Percentiles rank a stretch among this genome's conserved stretches.
Evolutionary conservation across 2,329 filamentous ascomycete genomes (phyloP).

Genomic region (Cadophora gregata): DNA sequence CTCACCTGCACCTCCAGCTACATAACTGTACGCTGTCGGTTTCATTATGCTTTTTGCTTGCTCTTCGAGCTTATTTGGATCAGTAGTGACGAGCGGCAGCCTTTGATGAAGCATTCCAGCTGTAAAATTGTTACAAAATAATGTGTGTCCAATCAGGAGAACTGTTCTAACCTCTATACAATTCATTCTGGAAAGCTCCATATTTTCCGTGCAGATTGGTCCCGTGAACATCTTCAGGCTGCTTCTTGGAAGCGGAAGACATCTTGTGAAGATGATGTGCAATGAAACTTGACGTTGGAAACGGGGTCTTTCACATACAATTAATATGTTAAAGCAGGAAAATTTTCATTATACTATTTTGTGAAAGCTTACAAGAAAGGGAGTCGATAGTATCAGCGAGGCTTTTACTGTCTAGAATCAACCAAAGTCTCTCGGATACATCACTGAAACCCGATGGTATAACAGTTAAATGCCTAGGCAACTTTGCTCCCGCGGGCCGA

Average conservation of each 20-base stretch:
- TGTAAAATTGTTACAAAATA: not conserved
- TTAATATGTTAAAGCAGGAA: not conserved
- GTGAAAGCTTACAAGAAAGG: not conserved
- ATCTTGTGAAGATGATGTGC: slow-evolving; percentile 17
- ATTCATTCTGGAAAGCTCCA: slow-evolving; percentile 37
- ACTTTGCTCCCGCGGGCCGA: not conserved
- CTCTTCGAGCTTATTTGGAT: slow-evolving; percentile 61
- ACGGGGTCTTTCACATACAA: not conserved
- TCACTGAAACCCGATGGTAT: not conserved
- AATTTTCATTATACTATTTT: not conserved
- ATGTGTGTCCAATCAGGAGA: not conserved
- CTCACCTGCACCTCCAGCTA: slow-evolving; percentile 67
- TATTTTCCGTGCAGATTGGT: slow-evolving; percentile 31
- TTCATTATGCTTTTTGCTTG: slow-evolving; percentile 58
- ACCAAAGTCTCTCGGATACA: not conserved
- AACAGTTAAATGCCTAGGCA: not conserved
- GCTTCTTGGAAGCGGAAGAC: slow-evolving; percentile 31
- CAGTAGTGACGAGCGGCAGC: slow-evolving; percentile 61
- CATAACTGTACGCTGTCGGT: slow-evolving; percentile 61
- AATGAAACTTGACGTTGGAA: not conserved
- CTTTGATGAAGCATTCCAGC: slow-evolving; percentile 56
- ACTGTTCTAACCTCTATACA: slow-evolving; percentile 32
- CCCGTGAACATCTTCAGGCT: slow-evolving; percentile 32
- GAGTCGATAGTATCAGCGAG: not conserved
- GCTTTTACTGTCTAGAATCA: not conserved